phyloP scores from a whole-genome alignment of 129 eudicot species.

The Apium graveolens region DNA sequence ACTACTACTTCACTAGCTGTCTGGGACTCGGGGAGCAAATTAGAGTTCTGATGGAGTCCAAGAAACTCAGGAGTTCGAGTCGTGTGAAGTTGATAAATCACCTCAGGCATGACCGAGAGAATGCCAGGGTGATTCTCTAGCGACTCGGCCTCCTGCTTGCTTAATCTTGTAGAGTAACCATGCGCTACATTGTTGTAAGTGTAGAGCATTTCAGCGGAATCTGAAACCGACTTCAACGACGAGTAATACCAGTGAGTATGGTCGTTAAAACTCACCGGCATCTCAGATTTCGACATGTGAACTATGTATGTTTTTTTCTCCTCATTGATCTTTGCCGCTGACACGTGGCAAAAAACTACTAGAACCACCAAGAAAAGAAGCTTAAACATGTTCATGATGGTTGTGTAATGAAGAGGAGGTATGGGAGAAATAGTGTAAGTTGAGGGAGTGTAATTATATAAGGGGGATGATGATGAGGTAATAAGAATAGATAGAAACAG shows the following conservation, averaged over 20 bases:
- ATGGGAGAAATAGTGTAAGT: background rate
- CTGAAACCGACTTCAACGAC: conserved; percentile 64
- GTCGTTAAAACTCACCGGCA: conserved; percentile 49
- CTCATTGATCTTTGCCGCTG: conserved; percentile 17
- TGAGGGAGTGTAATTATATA: conserved; percentile 1
- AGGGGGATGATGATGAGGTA: background rate
- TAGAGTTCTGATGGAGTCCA: conserved; percentile 53
- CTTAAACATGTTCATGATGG: background rate
- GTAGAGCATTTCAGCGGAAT: conserved; percentile 64
- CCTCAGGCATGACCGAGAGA: conserved; percentile 62
- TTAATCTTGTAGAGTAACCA: conserved; percentile 69
- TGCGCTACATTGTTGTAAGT: conserved; percentile 61
- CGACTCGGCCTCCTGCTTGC: conserved; percentile 35
- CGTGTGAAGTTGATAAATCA: conserved; percentile 69
- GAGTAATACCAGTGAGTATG: conserved; percentile 69
- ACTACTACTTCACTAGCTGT: conserved; percentile 36
- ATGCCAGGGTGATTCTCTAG: conserved; percentile 51
- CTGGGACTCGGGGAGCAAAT: conserved; percentile 41
- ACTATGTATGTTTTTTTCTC: conserved; percentile 64
- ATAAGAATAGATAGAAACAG: background rate
- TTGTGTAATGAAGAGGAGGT: background rate
- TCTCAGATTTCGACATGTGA: conserved; percentile 64
- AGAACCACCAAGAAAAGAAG: conserved; percentile 14
- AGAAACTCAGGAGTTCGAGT: conserved; percentile 85
- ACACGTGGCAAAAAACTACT: conserved; percentile 22